Conservation (phyloP, 2,329 filamentous ascomycete genomes). For the Atkinsonella hypoxylon region DNA sequence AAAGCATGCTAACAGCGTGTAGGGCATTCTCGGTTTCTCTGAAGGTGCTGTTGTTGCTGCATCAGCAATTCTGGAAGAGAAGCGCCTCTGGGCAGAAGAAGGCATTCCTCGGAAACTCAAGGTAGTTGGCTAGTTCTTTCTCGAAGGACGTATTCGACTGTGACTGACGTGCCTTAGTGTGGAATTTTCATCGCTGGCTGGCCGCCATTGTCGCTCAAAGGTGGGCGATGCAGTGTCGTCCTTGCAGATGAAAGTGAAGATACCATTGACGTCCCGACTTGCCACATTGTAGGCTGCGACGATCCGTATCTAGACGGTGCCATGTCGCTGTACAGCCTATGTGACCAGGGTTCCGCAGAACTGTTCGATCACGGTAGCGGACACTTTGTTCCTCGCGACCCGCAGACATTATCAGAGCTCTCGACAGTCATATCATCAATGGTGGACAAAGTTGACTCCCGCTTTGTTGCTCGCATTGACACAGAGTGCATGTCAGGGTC, state of each 20-base stretch:
- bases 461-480: not conserved
- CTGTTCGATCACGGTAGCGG: constrained; percentile 57
- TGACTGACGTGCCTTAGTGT: constrained; percentile 22
- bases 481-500: not conserved
- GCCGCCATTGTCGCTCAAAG: constrained; percentile 34
- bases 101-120: constrained; percentile 24
- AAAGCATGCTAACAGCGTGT: not conserved
- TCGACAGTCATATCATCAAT: constrained; percentile 8
- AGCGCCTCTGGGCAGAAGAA: constrained; percentile 21
- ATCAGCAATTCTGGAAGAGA: constrained; percentile 39
- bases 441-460: not conserved
- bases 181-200: constrained; percentile 40
- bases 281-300: constrained; percentile 39
- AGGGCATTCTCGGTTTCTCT: constrained; percentile 47
- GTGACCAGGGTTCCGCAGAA: constrained; percentile 43
- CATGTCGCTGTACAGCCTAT: constrained; percentile 49
- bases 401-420: constrained; percentile 34
- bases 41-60: constrained; percentile 46
- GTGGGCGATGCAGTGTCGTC: constrained; percentile 27
- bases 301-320: constrained; percentile 51
- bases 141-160: not conserved
- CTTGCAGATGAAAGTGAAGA: constrained; percentile 36
- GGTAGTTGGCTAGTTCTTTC: constrained; percentile 12
- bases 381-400: constrained; percentile 47
- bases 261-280: constrained; percentile 38